Evolutionary conservation across 108 stramenopile species (phyloP), one percentile per base, ranked within the genome.

Genomic region (Cyclotella sp.): DNA sequence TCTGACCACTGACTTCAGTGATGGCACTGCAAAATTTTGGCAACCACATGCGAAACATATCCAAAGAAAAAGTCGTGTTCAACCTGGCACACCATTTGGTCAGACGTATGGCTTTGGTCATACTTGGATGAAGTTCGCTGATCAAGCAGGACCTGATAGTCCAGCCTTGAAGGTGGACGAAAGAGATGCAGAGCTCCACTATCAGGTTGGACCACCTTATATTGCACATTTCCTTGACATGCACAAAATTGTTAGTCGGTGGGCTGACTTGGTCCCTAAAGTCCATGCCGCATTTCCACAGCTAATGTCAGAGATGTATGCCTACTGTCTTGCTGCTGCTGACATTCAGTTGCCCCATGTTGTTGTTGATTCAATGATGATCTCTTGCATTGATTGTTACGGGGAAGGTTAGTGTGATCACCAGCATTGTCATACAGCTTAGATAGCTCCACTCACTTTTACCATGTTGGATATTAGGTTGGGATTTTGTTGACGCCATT

Each of bases 161-260:
- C 78, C 87, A 62, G 70, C 81, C 10, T 19, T 19, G 19, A 73
- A 62, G 76, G 72, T 84, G 65, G 47, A 59, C 53, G 61, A 57
- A 65, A 54, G 83, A 85, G 66, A 76, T 26, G 97, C 96, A 0
- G n/a, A 51, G 1, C 54, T 60, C 0, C 58, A 83, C 22, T 98
- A 91, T 81, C 78, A 92, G 41, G 95, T 92, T 9, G 98, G 98
- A 28, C 95, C 98, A 10, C 98, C 98, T 0, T 99, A 99, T 61
- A 78, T 98, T 28, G 93, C 89, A 53, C 91, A 90, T 21, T 88
- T 83, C 13, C 64, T 64, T 27, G 98, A 99, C 70, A 85, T 96
- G 82, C 87, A 85, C 53, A 83, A 69, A 22, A 87, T 99, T 46
- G 89, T 87, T 2, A 79, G 69, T 19, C 64, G 87, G 26, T 99